Base-by-base conservation (phyloP, 179 eudicot genomes). In the Spergularia azorica region DNA sequence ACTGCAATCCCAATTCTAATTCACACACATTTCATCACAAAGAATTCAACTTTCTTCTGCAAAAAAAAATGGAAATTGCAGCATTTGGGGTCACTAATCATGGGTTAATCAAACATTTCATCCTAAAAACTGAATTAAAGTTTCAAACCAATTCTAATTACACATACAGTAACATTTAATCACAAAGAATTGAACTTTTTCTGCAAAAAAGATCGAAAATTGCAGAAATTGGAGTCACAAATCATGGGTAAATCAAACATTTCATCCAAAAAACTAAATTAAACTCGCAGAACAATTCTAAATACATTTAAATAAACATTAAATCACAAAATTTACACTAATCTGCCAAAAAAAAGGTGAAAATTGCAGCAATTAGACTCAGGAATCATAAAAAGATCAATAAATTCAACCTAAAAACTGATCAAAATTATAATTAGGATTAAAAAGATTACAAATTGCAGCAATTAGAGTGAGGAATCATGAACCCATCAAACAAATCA, bases 201-300 rank as follows among this genome's bases (percentile, higher is more conserved):
- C 69, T 75, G 77, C 77, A 10, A 61, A n/a, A 63, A 64, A 52
- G 32, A 75, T 5, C 32, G 36, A 2, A 75, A 64, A n/a, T 52
- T 64, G 10, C 13, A 64, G 59, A 16, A 15, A 62, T 13, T 62
- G 9, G 41, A 73, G 10, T 39, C 51, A 9, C 14, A 1, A 73
- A 48, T 13, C 17, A 75, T 32, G 6, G 39, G 12, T n/a, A 13
- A 63, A 63, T 15, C 21, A 13, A 7, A 59, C 48, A 18, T 57
- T 67, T 48, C 41, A 76, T 15, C 55, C 51, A 11, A 55, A 7
- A 9, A 54, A 38, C 5, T 52, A 55, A 17, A 52, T 6, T 20
- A 74, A 63, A 21, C 13, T 36, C 36, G 54, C 64, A 71, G 15
- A 56, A 4, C 15, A 16, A 56, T 56, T 56, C 16, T 4, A n/a